Base-by-base conservation (phyloP, 306 rosid species). In the Neltuma alba region DNA sequence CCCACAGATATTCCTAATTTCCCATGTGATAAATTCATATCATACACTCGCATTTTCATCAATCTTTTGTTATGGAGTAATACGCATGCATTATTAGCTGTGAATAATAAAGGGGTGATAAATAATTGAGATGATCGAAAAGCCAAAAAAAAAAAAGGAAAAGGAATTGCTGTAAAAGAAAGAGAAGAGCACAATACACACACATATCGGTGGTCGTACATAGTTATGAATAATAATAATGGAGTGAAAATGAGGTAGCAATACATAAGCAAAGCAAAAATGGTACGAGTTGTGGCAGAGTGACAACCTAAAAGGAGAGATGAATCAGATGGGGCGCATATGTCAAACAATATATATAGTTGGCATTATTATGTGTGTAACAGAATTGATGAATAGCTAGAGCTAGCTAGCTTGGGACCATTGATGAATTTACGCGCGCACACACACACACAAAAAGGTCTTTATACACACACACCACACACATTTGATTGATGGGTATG, bases 271-370 rank as follows among this genome's bases (percentile, higher is more conserved):
- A 34, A 34, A 64, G 70, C 16, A 23, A 42, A 52, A 15, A 52
- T 54, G 61, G 79, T 77, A 65, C 82, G 44, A 12, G 40, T 20
- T 78, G 31, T 55, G 63, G 54, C 14, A 33, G 76, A 52, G 72
- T 78, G 86, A 41, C 70, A 36, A 77, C 76, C 66, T 34, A 65
- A 82, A 82, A 77, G 79, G 38, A 82, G 79, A 27, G 38, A 60
- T 65, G 70, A 14, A 65, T 30, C 66, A 65, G 18, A n/a, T 38
- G 37, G 37, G 37, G 15, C 52, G 20, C 58, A 48, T 4, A 48
- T 16, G 55, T 48, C 55, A 48, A 18, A 48, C 8, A 48, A 18
- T 18, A 47, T 1, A 21, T 21, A 21, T 9, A 6, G 55, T 12
- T 41, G 72, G 54, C 55, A 41, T 66, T 20, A 9, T 20, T 66